These are phyloP conservation scores for Arabidopsis thaliana DNA, from an alignment of 345 rosid genomes.

Conservation along the genomic window DNA sequence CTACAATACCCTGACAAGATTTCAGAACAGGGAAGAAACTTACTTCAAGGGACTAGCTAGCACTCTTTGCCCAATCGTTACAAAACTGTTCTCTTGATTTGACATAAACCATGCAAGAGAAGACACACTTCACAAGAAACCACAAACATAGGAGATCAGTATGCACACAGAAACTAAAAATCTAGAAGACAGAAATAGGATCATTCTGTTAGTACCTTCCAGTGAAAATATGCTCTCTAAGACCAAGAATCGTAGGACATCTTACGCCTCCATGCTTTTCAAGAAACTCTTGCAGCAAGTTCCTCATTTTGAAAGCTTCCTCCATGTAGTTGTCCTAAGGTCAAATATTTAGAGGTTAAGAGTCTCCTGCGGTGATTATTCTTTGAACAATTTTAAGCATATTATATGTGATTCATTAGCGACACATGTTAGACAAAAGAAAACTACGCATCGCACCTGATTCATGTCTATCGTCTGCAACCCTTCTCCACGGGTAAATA, in stretches of 20 bases:
- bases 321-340: slow-evolving; percentile 83
- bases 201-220: slow-evolving; percentile 58
- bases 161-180: slow-evolving; percentile 11
- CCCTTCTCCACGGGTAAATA: slow-evolving; percentile 71
- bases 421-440: slow-evolving; percentile 6
- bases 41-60: slow-evolving; percentile 81
- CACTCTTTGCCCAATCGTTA: slow-evolving; percentile 78
- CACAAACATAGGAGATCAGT: slow-evolving; percentile 28
- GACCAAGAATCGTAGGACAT: slow-evolving; percentile 74
- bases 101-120: slow-evolving; percentile 95
- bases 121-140: slow-evolving; percentile 63
- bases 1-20: slow-evolving; percentile 2
- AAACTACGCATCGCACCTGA: slow-evolving; percentile 46
- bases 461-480: slow-evolving; percentile 72
- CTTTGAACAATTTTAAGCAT: slow-evolving; percentile 2
- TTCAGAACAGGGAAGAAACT: slow-evolving; percentile 32
- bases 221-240: slow-evolving; percentile 88
- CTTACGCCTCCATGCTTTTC: slow-evolving; percentile 74
- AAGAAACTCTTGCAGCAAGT: slow-evolving; percentile 78
- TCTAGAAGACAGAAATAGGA: slow-evolving; percentile 2
- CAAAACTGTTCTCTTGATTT: slow-evolving; percentile 86
- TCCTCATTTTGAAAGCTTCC: slow-evolving; percentile 87
- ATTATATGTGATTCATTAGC: not conserved
- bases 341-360: slow-evolving; percentile 23
- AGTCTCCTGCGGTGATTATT: slow-evolving; percentile 13